Conservation (phyloP, 2,329 filamentous ascomycete genomes). For the Pseudogymnoascus destructans region DNA sequence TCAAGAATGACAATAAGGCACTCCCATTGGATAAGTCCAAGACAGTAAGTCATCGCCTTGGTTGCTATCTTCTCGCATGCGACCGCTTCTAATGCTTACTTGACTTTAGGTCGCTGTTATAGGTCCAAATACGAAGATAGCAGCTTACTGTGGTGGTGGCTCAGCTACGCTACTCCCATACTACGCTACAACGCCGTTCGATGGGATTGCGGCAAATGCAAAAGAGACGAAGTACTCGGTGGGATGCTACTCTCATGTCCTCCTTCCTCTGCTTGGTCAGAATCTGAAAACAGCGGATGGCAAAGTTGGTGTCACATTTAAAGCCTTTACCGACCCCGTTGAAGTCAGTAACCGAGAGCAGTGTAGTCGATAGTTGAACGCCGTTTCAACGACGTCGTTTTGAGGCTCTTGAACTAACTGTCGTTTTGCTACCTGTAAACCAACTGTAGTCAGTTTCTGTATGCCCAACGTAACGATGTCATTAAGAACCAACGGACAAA, state of each 20-base stretch:
- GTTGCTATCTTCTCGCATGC: not conserved
- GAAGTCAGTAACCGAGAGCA: too few species aligned
- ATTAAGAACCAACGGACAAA: too few species aligned
- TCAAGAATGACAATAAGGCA: constrained; percentile 55
- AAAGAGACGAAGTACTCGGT: constrained; percentile 33
- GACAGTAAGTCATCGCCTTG: constrained; percentile 16
- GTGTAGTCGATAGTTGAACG: too few species aligned
- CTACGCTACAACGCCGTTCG: constrained; percentile 24
- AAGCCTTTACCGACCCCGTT: constrained; percentile 44
- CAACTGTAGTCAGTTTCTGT: too few species aligned
- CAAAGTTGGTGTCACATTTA: constrained; percentile 46
- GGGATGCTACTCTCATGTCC: constrained; percentile 50
- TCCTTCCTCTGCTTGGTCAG: constrained; percentile 44
- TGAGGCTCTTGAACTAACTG: too few species aligned
- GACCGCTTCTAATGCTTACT: not conserved
- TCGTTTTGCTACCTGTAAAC: too few species aligned
- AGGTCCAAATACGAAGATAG: constrained; percentile 37
- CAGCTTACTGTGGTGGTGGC: constrained; percentile 26
- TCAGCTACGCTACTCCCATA: constrained; percentile 26
- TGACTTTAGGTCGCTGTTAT: constrained; percentile 34
- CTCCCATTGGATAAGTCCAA: constrained; percentile 38
- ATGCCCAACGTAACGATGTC: too few species aligned
- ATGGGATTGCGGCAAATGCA: constrained; percentile 22
- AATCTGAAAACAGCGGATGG: constrained; percentile 39
- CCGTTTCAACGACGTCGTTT: too few species aligned